Base-by-base conservation (phyloP, 805 yeast species). In the Cyberlindnera amylophila region DNA sequence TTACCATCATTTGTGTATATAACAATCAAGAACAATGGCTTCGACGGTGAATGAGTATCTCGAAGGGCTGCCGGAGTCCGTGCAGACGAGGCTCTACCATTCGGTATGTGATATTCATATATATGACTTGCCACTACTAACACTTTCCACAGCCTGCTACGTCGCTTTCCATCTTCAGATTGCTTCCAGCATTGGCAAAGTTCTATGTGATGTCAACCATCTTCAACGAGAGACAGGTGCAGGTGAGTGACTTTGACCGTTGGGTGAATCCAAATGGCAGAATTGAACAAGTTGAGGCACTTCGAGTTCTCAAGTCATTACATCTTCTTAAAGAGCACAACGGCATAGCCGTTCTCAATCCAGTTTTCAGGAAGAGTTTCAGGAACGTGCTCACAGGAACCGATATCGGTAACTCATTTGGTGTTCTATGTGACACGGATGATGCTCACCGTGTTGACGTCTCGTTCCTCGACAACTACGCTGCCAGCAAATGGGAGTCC, bases 401-500 rank as follows among this genome's bases (percentile, higher is more conserved):
- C 13, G 72, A 73, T 34, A 65, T 77, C 5, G 70, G 79, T 38
- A 75, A 75, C 55, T 81, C 95, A 2, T 86, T 87, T 67, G 96
- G 95, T n/a, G 79, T 77, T 34, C 73, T 86, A 28, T 74, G 79
- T 40, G 75, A 75, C 16, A 66, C 72, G 30, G 69, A 71, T 8
- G 81, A 80, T 47, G 74, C 77, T 34, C 74, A 76, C 42, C 66
- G 67, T 24, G 83, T 85, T 4, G 80, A 77, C 36, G 63, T 80
- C n/a, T 74, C 71, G 29, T 83, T 82, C 54, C 68, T 91, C 36
- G 95, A 87, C 52, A 70, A 70, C 31, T 90, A 88, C 64, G 95
- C 96, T 12, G 75, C 88, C 6, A 76, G 74, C 35, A 88, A 85
- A 58, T 93, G 99, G 99, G 99, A 93, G 60, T 79, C 87, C 7